Conservation (phyloP, 1,139 yeast genomes). For the Insectozyma bohioensis region DNA sequence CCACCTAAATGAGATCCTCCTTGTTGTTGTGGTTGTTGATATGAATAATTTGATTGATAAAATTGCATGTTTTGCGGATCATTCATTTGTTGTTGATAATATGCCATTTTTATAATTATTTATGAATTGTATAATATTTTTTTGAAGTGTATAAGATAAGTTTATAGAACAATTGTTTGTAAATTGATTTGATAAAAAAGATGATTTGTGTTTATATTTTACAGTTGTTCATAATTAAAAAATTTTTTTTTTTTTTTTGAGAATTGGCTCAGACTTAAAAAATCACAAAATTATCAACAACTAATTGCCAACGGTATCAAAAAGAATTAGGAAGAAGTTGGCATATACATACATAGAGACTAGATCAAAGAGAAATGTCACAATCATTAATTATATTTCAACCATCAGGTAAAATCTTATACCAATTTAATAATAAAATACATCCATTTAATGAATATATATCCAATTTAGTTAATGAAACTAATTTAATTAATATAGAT, state of each 20-base stretch:
- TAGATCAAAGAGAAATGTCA: conserved; percentile 20
- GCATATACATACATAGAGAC: no score
- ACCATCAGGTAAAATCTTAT: conserved; percentile 38
- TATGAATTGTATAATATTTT: not conserved
- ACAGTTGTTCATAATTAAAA: not conserved
- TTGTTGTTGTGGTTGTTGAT: conserved; percentile 24
- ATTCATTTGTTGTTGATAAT: conserved; percentile 36
- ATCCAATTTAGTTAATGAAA: conserved; percentile 38
- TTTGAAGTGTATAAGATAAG: no score
- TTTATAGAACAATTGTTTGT: no score
- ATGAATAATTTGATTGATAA: conserved; percentile 43
- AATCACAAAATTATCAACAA: no score
- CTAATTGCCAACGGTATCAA: no score
- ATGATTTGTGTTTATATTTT: no score
- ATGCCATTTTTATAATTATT: conserved; percentile 30
- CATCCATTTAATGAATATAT: conserved; percentile 45
- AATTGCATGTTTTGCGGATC: conserved; percentile 46
- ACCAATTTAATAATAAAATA: conserved; percentile 37
- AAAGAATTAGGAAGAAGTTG: no score
- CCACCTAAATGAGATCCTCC: conserved; percentile 23
- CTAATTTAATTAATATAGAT: conserved; percentile 30
- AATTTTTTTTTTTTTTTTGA: conserved; percentile 5
- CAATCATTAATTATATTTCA: conserved; percentile 37
- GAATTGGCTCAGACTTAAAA: no score
- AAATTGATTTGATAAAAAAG: no score